Evolutionary conservation across 805 yeast genomes (phyloP).

Genomic region (Blastobotrys robertii): DNA sequence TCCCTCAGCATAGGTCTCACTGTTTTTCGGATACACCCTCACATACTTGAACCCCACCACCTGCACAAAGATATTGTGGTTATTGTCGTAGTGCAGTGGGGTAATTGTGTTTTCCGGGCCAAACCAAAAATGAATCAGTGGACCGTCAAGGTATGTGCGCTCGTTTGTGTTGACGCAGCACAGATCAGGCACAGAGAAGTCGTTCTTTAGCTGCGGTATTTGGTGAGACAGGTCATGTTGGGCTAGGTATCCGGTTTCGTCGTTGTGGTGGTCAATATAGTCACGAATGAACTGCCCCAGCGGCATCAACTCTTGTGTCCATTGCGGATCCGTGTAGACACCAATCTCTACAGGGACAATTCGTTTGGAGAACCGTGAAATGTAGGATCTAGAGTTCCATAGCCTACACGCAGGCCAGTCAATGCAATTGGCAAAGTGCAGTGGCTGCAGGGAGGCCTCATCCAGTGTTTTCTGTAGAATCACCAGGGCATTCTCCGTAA

Average conservation of each 20-base stretch:
- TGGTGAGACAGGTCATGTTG: conserved; percentile 19
- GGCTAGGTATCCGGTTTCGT: conserved; percentile 13
- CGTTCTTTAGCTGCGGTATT: conserved; percentile 12
- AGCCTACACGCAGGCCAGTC: conserved; percentile 13
- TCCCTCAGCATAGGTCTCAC: conserved; percentile 7
- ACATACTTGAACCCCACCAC: conserved; percentile 21
- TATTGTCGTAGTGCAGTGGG: conserved; percentile 21
- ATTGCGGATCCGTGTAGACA: conserved; percentile 13
- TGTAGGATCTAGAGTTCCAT: conserved; percentile 17
- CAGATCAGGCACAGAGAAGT: conserved; percentile 16
- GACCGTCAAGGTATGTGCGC: conserved; percentile 1
- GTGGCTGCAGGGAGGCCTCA: too few species aligned
- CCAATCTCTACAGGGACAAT: conserved; percentile 23
- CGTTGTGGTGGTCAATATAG: conserved; percentile 3
- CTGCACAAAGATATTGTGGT: conserved; percentile 18
- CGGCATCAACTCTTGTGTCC: conserved; percentile 15
- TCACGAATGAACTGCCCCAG: conserved; percentile 12
- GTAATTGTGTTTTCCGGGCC: conserved; percentile 20
- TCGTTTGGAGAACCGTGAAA: conserved; percentile 11
- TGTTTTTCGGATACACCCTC: conserved; percentile 13
- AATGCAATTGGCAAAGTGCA: neutral
- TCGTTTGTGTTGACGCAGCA: conserved; percentile 5
- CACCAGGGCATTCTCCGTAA: too few species aligned
- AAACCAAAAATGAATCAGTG: conserved; percentile 17
- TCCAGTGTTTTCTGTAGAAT: too few species aligned